Evolutionary conservation across 2,329 filamentous ascomycete genomes (phyloP), one percentile per base, ranked within the genome.

Genomic region (Colletotrichum neosansevieriae): DNA sequence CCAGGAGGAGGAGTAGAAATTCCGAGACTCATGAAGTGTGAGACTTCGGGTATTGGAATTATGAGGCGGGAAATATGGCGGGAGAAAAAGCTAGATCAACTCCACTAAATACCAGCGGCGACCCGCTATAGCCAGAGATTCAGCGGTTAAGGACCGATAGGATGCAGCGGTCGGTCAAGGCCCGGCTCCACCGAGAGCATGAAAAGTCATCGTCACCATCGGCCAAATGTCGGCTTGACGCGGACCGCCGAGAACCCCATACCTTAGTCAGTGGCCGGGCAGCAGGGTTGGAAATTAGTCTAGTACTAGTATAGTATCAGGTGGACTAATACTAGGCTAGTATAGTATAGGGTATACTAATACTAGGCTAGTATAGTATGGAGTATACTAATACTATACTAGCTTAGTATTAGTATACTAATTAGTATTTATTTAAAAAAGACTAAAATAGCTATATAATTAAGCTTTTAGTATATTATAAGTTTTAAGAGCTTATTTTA

Each of bases 81-180:
- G 51, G 45, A 69, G 69, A 70, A 53, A 69, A 70, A 65, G 42
- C 45, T 47, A 60, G 29, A 54, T 15, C 49, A 69, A 64, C 59
- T 60, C 64, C 69, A 69, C 69, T 57, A 44, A 56, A 38, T n/a
- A 29, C 17, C 10, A 56, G 17, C 32, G 54, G 9, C 29, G 66
- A 62, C 62, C 63, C 67, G 63, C 67, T 57, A 58, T 36, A 32
- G 44, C 36, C 51, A 54, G 32, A 69, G 63, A 67, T 67, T 67
- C 57, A 69, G 66, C 66, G 66, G 61, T 65, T 69, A 69, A 67
- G 67, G 67, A 67, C 67, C 67, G 67, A 69, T 69, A 69, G 56
- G 67, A 54, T 51, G 57, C 56, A 67, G 57, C 44, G 47, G 58
- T 67, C 63, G 62, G 57, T 67, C 63, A 61, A 67, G 63, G 38